Evolutionary conservation across 805 yeast species (phyloP), one percentile per base, ranked within the genome.

Genomic region (Blastobotrys robertii): DNA sequence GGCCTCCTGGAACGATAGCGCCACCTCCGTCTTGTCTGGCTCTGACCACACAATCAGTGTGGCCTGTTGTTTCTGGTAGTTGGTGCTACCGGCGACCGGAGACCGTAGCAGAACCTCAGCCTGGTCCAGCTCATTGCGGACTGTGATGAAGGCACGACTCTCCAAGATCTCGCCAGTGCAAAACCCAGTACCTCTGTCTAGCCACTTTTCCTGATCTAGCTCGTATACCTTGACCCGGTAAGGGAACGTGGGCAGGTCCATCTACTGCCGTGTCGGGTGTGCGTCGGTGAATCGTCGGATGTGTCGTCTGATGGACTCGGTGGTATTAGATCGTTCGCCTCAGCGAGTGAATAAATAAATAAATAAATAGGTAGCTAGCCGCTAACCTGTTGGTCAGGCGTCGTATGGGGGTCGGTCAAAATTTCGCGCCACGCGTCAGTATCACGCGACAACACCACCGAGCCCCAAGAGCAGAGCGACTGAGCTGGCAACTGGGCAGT

Each of bases 11-110:
- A 90, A 90, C 37, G 94, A 82, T 16, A 90, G 68, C 1, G 97
- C 97, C 49, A 85, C 76, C 60, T 86, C 94, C 37, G 51, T 51
- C 6, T 81, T 77, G 13, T 73, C 70, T 9, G 64, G 54, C 55
- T 85, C 95, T 8, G 94, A 83, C 97, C 97, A 90, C 14, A 90
- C 95, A 8, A 90, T 85, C 38, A 90, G 67, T 0, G 97, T 87
- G 45, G 87, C 97, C 57, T 87, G 95, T 56, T 92, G 97, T 55
- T 94, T 74, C 58, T 90, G 97, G 58, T 84, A 90, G 52, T 84
- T 94, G 2, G 79, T 80, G 25, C 74, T 63, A 0, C 94, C 94
- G 53, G 75, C 79, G n/a, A 90, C 68, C 45, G 61, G 69, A 3
- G 88, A 76, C 53, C 74, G 72, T 34, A 90, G 63, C 15, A 90